Base-by-base conservation (phyloP, 2,329 filamentous ascomycete species). In the Trichoderma breve region DNA sequence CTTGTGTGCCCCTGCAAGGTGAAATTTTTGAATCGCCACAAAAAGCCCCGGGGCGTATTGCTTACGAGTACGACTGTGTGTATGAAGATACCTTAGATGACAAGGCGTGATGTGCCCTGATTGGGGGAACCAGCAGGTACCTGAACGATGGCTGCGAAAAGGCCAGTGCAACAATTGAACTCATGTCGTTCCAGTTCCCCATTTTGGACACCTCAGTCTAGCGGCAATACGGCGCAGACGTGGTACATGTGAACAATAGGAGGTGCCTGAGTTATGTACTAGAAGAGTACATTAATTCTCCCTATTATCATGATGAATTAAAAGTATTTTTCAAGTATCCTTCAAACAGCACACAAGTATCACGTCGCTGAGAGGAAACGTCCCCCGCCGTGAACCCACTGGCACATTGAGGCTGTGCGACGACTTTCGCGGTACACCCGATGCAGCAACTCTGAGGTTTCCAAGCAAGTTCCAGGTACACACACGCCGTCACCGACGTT, bases 361-460 rank as follows among this genome's bases (percentile, higher is more conserved):
- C 58, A 8, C 3, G 3, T 34, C 58, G 6, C 14, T 9, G n/a
- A 61, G 30, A 8, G n/a, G 15, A n/a, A 26, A n/a, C 14, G 8
- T 39, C 58, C 32, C 55, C 58, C 58, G 58, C 58, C 58, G 26
- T 4, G 58, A 61, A 34, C 58, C 58, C 30, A 30, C 36, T 34
- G 30, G 58, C 15, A n/a, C 21, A 32, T 60, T 60, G 55, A 24
- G 55, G 55, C 55, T 60, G 55, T 60, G 55, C 55, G 55, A 60
- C 18, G 11, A 21, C 8, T 60, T 60, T 60, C 43, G 43, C 43
- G 43, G 43, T 51, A 51, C 43, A 12, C 43, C 43, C 43, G 43
- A n/a, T 51, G n/a, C 18, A 47, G 18, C 8, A 51, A 12, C 43
- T 51, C 43, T 21, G n/a, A 51, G 43, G 43, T 21, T 24, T 51